Evolutionary conservation across 2,329 filamentous ascomycete species (phyloP), one percentile per base, ranked within the genome.

Genomic region (Colletotrichum camelliae): DNA sequence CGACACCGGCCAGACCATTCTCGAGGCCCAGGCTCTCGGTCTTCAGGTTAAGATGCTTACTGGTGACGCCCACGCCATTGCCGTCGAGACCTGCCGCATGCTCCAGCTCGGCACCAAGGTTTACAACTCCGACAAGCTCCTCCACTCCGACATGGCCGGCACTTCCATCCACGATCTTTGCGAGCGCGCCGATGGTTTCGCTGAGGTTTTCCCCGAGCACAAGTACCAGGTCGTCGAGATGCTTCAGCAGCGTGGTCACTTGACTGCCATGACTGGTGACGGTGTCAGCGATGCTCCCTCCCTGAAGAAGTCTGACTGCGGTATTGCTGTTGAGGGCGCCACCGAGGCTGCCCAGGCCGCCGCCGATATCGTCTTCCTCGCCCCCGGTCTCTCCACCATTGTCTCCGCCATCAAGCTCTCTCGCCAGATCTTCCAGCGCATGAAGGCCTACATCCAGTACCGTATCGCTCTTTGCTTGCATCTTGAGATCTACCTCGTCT

Each of bases 11-110:
- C 93, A 94, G 87, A 95, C 93, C 79, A 95, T 95, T 82, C 87
- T 94, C 81, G 93, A 95, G 87, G 93, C 93, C 78, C 92, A 94
- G 85, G 90, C 93, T 83, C 92, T 95, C 74, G 93, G 93, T 88
- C 93, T 95, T 39, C 92, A 91, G 79, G 93, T 95, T 80, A 95
- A 95, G 91, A 95, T 95, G 93, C 88, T 95, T 85, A 95, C 93
- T 87, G 93, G 93, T 90, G 93, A 95, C 83, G 93, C 93, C 78
- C 94, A 95, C 80, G 93, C 93, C 80, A 95, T 95, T 79, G 93
- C 93, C 75, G 95, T 95, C 88, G 93, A 95, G 87, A 95, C 93
- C 79, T 95, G 93, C 91, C 94, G 94, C 88, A 95, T 95, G 92
- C 89, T 95, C 83, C 93, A 93, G 79, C 91, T 95, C 75, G 93